These are phyloP conservation scores for Colletotrichum lindemuthianum DNA, from an alignment of 2,329 filamentous ascomycete genomes.

Conservation along the genomic window DNA sequence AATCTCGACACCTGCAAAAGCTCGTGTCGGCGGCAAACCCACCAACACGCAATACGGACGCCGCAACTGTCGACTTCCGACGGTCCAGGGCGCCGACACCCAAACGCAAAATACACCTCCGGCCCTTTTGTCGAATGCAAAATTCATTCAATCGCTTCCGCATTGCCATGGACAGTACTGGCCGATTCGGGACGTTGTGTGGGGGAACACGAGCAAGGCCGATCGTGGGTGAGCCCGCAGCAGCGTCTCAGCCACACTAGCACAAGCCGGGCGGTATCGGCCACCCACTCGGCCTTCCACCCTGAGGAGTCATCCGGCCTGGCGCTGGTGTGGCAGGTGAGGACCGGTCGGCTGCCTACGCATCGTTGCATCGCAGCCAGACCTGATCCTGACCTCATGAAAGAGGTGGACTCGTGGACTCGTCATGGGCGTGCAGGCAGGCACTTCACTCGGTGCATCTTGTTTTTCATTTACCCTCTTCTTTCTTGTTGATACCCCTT, in stretches of 20 bases:
- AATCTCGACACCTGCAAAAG: constrained; percentile 9
- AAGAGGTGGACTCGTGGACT: constrained; percentile 19
- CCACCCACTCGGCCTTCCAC: constrained; percentile 6
- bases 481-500: constrained; percentile 35
- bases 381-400: constrained; percentile 9
- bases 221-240: constrained; percentile 29
- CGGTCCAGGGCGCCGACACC: constrained; percentile 15
- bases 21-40: constrained; percentile 13
- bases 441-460: constrained; percentile 20
- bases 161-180: constrained; percentile 8
- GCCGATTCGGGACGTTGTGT: constrained; percentile 21
- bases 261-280: constrained; percentile 31
- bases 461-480: not conserved
- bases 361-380: constrained; percentile 4
- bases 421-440: constrained; percentile 26
- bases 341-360: constrained; percentile 29
- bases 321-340: constrained; percentile 32
- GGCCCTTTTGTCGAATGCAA: constrained; percentile 9
- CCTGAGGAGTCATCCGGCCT: constrained; percentile 23
- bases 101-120: constrained; percentile 16
- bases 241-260: constrained; percentile 33
- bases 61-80: constrained; percentile 6
- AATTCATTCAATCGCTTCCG: not conserved
- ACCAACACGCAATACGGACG: constrained; percentile 5
- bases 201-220: constrained; percentile 27